Base-by-base conservation (phyloP, 805 yeast genomes). In the Phaffomyces thermotolerans region DNA sequence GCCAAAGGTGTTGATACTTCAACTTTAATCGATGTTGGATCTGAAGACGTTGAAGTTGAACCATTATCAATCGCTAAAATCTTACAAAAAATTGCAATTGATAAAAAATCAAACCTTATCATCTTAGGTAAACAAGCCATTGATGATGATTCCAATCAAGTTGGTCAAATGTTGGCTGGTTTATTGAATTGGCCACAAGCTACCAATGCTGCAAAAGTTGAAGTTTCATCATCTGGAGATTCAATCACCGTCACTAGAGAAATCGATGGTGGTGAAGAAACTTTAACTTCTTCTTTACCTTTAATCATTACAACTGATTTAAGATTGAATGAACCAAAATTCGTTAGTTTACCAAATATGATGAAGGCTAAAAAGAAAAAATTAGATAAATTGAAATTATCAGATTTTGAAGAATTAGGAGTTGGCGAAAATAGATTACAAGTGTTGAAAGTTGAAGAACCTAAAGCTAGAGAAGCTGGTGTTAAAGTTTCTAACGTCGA, bases 321-420 rank as follows among this genome's bases (percentile, higher is more conserved):
- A 54, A 82, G 99, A 65, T 76, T 93, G 59, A 93, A 93, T 64
- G 93, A 79, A 60, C 99, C 99, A 36, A 81, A 97, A 56, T 93
- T 88, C 58, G 96, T 95, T n/a, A 79, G 95, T 13, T 73, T 93
- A 60, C 97, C 96, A 48, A 93, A 91, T 64, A 78, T 90, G 70
- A 93, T 93, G 98, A 93, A 93, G 72, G 98, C 98, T 44, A 93
- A 93, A 73, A 90, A 90, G 78, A 90, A 88, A 73, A 96, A 96
- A 4, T 72, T 90, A 62, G 87, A 79, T 72, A 78, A 58, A 63
- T 77, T 64, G 66, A 75, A 68, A 63, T 65, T 81, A 18, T 69
- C 59, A n/a, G 95, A 85, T 54, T 75, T 86, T 47, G 84, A 29
- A 20, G 53, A 81, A n/a, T 73, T 84, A 30, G 84, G 81, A 36